A percentile compares a stretch with the other conserved stretches of the same genome.
Conservation (phyloP, 345 rosid genomes). For the Boechera retrofracta region DNA sequence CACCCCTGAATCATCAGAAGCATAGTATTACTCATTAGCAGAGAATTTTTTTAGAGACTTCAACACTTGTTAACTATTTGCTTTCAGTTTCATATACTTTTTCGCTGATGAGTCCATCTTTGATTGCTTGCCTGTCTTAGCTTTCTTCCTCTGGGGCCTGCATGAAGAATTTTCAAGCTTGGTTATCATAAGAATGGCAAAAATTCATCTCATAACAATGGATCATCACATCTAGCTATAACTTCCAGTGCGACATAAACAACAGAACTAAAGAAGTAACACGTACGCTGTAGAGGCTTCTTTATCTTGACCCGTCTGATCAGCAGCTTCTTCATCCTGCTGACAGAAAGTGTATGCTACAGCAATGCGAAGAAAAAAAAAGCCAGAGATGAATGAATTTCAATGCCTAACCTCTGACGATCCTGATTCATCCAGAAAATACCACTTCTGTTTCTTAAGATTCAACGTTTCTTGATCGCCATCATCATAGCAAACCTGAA, state of each 20-base stretch:
- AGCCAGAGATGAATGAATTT: background rate
- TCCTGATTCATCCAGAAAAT: constrained; percentile 50
- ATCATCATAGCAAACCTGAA: constrained; percentile 74
- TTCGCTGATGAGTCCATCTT: constrained; percentile 57
- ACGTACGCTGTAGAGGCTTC: constrained; percentile 70
- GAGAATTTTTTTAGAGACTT: background rate
- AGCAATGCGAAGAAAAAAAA: constrained; percentile 11
- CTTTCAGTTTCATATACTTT: constrained; percentile 53
- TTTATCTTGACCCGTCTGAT: constrained; percentile 50
- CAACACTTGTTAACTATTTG: constrained; percentile 18
- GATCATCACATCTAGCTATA: constrained; percentile 28
- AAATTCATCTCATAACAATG: constrained; percentile 18
- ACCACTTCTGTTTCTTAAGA: constrained; percentile 72
- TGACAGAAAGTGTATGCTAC: constrained; percentile 40
- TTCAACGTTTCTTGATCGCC: constrained; percentile 74
- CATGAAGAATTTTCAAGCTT: constrained; percentile 7
- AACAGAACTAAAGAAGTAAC: constrained; percentile 17
- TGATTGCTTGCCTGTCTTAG: constrained; percentile 54
- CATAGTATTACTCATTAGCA: constrained; percentile 20
- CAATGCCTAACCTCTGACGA: constrained; percentile 54
- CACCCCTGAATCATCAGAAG: constrained; percentile 52
- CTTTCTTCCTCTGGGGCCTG: constrained; percentile 78
- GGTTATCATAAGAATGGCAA: constrained; percentile 24
- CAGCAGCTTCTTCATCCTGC: constrained; percentile 65
- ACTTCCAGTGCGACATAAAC: constrained; percentile 23